Evolutionary conservation across 257 asterid genomes (phyloP).

Genomic region (Mitragyna speciosa): DNA sequence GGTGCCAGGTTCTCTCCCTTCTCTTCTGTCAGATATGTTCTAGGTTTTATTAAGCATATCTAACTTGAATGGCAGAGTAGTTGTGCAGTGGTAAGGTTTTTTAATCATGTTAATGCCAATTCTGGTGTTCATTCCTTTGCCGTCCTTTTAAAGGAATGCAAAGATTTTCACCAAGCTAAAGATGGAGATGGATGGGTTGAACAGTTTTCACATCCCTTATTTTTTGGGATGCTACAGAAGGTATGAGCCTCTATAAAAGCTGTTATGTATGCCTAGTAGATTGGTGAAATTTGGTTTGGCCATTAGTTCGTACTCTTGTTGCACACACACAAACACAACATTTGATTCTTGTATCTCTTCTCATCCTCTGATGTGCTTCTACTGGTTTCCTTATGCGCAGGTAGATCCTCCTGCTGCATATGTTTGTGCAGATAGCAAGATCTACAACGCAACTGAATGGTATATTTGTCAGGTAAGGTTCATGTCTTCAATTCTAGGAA

Average conservation of each 20-base stretch:
- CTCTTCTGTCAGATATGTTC: conserved; percentile 2
- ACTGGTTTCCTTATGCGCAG: conserved; percentile 39
- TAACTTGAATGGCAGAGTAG: neutral
- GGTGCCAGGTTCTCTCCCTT: conserved; percentile 80
- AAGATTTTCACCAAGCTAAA: conserved; percentile 88
- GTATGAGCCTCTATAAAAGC: conserved; percentile 30
- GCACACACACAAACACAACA: neutral
- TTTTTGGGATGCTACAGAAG: conserved; percentile 86
- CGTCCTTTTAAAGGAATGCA: conserved; percentile 65
- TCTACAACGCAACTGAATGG: conserved; percentile 89
- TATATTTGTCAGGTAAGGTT: conserved; percentile 82
- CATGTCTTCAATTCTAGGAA: conserved; percentile 3
- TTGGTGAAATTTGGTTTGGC: neutral
- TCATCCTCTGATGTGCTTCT: conserved; percentile 13
- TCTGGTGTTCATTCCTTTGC: conserved; percentile 19
- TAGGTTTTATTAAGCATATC: neutral
- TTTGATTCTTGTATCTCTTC: conserved; percentile 7
- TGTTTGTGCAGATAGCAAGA: conserved; percentile 86
- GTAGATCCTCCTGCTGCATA: conserved; percentile 78
- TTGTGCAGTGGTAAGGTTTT: neutral
- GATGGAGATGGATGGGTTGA: conserved; percentile 99
- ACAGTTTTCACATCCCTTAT: conserved; percentile 76
- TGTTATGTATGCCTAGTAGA: neutral
- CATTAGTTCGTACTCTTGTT: neutral
- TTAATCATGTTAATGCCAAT: neutral